phyloP scores from a whole-genome alignment of 768 basidiomycete genomes.

The Chalciporus pseudorubinellus region DNA sequence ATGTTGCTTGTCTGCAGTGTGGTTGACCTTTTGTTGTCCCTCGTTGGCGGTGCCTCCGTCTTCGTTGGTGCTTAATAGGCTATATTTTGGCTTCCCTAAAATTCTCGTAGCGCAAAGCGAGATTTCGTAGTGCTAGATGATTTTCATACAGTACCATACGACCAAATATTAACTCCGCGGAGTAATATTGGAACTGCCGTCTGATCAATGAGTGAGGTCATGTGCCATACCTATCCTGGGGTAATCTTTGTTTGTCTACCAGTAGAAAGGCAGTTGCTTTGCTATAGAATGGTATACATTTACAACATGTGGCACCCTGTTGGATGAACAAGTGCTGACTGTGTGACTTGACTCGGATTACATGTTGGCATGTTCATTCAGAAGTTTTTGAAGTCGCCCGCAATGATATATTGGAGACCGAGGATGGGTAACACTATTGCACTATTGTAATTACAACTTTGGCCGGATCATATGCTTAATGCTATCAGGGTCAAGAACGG shows the following conservation, averaged over 20 bases:
- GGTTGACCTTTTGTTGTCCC: not conserved
- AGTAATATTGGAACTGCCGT: not conserved
- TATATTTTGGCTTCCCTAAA: not conserved
- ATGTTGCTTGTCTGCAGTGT: not conserved
- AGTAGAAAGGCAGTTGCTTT: too few relatives aligned
- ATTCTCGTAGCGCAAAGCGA: conserved; percentile 1
- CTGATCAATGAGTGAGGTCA: too few relatives aligned
- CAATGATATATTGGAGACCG: not conserved
- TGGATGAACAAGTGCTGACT: too few relatives aligned
- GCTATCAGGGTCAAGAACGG: conserved; percentile 58
- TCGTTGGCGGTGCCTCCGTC: not conserved
- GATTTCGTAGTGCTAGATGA: not conserved
- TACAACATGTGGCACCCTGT: too few relatives aligned
- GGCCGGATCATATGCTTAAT: conserved; percentile 52
- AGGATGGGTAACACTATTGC: not conserved
- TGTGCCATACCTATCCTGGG: too few relatives aligned
- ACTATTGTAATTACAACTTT: conserved; percentile 31
- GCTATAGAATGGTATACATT: too few relatives aligned
- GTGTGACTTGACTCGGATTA: too few relatives aligned
- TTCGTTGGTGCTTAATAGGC: not conserved
- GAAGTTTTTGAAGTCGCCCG: not conserved
- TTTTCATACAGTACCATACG: not conserved
- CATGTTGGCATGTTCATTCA: too few relatives aligned
- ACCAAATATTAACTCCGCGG: not conserved
- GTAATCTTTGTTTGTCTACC: too few relatives aligned